A percentile compares a stretch with the other conserved stretches of the same genome.
These are phyloP conservation scores for Astrocystis sublimbata DNA, from an alignment of 495 filamentous ascomycete species.

Conservation along the genomic window DNA sequence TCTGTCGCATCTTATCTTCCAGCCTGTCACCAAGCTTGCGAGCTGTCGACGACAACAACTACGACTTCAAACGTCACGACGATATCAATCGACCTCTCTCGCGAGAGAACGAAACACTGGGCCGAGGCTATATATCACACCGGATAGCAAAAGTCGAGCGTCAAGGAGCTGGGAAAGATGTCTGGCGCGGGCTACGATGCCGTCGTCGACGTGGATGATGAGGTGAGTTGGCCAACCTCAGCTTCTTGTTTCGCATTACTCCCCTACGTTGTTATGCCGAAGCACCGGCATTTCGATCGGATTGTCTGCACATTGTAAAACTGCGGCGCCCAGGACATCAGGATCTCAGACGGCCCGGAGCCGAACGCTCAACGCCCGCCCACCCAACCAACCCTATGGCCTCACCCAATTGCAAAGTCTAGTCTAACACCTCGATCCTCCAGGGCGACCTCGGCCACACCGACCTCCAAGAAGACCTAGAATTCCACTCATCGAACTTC, in stretches of 20 bases:
- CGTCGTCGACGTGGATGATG: slow-evolving; percentile 93
- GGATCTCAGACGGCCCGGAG: not conserved
- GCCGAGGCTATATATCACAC: not conserved
- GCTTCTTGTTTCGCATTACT: not conserved
- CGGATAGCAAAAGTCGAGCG: not conserved
- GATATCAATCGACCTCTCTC: not conserved
- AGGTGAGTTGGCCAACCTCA: slow-evolving; percentile 59
- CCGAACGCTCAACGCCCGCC: not conserved
- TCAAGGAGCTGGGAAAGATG: slow-evolving; percentile 51
- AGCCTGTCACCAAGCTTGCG: slow-evolving; percentile 9
- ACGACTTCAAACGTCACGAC: not conserved
- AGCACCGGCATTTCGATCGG: not conserved
- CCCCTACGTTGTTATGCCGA: not conserved
- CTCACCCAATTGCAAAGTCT: not conserved
- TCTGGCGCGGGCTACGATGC: slow-evolving; percentile 90
- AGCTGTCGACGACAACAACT: not conserved
- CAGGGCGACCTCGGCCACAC: slow-evolving; percentile 98
- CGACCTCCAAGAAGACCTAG: slow-evolving; percentile 96
- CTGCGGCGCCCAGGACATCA: not conserved
- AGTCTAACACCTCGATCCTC: slow-evolving; percentile 19
- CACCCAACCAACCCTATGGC: too few relatives aligned
- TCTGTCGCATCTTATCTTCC: not conserved
- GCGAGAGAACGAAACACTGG: not conserved
- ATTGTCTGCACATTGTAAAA: not conserved
- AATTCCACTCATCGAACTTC: slow-evolving; percentile 88